Evolutionary conservation across 1,284 basidiomycete genomes (phyloP), one percentile per base, ranked within the genome.

Genomic region (Pseudozyma tsukubaensis): DNA sequence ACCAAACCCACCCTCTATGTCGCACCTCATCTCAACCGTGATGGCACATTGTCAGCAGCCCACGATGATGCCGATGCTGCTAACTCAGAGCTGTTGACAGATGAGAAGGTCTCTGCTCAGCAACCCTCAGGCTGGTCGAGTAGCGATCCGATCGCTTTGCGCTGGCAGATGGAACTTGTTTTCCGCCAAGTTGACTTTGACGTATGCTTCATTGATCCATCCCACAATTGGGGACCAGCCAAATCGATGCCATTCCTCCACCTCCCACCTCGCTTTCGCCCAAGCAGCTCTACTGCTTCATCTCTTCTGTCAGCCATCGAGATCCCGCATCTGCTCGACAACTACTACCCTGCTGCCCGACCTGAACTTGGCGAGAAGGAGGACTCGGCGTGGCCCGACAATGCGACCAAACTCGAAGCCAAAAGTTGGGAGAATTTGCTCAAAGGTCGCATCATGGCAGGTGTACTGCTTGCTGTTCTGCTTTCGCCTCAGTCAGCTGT

Each of bases 101-200:
- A 69, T 11, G 52, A 63, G 5, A 56, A 59, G 44, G 14, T 19
- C 3, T 32, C 18, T 3, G 8, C 12, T 11, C n/a, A n/a, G 8
- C 48, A 34, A 16, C 44, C 61, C 3, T 12, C 19, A 11, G 66
- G 59, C 14, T 83, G 81, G 81, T 70, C 78, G 0, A 81, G 79
- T 51, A 69, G 72, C 14, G 80, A 83, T 32, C 79, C 81, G 0
- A 70, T 76, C 14, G 71, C 77, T 11, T 59, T 83, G 13, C 66
- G 76, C 7, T 81, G 79, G 80, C 81, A 83, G 50, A 74, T 83
- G 65, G 76, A 79, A 53, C 60, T 81, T 19, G 21, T 75, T 8
- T 75, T 80, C 32, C 74, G 78, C 7, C 48, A 47, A 8, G 70
- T 69, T 21, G 65, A 72, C 16, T 73, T 75, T 37, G 68, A 77